These are phyloP conservation scores for Larix kaempferi DNA, from an alignment of 75 land plant species.

Conservation along the genomic window DNA sequence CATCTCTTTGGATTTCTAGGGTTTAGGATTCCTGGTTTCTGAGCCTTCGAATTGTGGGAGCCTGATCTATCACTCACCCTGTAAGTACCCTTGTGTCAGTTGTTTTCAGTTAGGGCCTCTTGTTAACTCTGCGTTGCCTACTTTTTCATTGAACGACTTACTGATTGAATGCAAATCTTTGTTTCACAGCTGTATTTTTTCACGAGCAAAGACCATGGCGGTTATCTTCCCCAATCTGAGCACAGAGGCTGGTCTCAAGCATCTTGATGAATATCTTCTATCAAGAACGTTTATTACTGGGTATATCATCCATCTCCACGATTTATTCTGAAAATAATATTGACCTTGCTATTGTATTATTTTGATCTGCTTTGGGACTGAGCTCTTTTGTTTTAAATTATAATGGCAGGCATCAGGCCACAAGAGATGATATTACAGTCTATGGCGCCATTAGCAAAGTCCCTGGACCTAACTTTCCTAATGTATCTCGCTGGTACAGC, in stretches of 20 bases:
- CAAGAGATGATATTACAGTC: conserved; percentile 80
- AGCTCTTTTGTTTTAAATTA: not conserved
- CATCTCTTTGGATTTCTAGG: too few species aligned
- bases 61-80: too few species aligned
- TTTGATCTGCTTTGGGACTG: not conserved
- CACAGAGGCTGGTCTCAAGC: conserved; percentile 59
- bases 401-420: conserved; percentile 66
- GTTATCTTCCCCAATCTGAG: conserved; percentile 35
- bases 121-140: too few species aligned
- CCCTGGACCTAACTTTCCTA: conserved; percentile 51
- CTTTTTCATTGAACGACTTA: too few species aligned
- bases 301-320: not conserved
- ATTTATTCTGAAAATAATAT: not conserved
- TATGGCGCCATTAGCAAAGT: conserved; percentile 40
- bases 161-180: too few species aligned
- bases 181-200: too few species aligned
- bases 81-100: too few species aligned
- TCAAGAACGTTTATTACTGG: conserved; percentile 70
- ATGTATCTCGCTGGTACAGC: conserved; percentile 73
- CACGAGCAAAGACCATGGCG: conserved; percentile 34
- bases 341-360: not conserved
- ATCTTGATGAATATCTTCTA: conserved; percentile 70
- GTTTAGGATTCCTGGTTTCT: too few species aligned
- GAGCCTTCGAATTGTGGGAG: too few species aligned
- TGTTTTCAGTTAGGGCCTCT: too few species aligned